Evolutionary conservation across 176 grass and related monocot species (phyloP).

Genomic region (Oryza punctata): DNA sequence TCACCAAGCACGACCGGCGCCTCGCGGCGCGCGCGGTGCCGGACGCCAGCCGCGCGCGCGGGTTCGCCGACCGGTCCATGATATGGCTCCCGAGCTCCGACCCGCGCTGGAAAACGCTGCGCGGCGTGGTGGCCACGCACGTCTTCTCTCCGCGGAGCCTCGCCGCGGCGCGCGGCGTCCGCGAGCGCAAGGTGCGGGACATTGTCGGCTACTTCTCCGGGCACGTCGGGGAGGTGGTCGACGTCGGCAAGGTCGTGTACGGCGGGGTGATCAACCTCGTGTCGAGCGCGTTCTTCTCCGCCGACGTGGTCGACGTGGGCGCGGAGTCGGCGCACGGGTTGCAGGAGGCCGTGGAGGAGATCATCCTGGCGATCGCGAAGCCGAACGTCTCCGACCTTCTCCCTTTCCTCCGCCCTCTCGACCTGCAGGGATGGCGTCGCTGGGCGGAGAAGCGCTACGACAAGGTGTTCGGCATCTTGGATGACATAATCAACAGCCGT

Average conservation of each 20-base stretch:
- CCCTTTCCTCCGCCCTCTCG: neutral
- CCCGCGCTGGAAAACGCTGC: slow-evolving; percentile 23
- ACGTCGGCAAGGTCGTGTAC: slow-evolving; percentile 1
- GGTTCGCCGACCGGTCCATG: neutral
- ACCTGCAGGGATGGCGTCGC: neutral
- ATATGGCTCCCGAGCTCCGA: neutral
- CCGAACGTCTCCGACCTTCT: neutral
- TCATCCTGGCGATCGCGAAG: neutral
- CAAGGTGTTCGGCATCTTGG: neutral
- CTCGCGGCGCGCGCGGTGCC: slow-evolving; percentile 2
- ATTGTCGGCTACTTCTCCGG: neutral
- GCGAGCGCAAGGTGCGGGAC: slow-evolving; percentile 4
- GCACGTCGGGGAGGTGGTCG: neutral
- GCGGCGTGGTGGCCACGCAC: slow-evolving; percentile 4
- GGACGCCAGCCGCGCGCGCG: neutral
- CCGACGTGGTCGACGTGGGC: slow-evolving; percentile 15
- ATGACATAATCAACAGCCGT: neutral
- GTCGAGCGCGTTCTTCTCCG: slow-evolving; percentile 15
- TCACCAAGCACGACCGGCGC: slow-evolving; percentile 7
- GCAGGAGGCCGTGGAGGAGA: neutral
- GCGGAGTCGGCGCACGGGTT: neutral
- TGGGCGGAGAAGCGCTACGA: neutral
- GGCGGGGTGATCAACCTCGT: slow-evolving; percentile 2
- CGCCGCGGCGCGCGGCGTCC: neutral
- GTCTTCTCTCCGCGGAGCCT: neutral